These are phyloP conservation scores for Solanum habrochaites DNA, from an alignment of 257 asterid species.

Conservation along the genomic window DNA sequence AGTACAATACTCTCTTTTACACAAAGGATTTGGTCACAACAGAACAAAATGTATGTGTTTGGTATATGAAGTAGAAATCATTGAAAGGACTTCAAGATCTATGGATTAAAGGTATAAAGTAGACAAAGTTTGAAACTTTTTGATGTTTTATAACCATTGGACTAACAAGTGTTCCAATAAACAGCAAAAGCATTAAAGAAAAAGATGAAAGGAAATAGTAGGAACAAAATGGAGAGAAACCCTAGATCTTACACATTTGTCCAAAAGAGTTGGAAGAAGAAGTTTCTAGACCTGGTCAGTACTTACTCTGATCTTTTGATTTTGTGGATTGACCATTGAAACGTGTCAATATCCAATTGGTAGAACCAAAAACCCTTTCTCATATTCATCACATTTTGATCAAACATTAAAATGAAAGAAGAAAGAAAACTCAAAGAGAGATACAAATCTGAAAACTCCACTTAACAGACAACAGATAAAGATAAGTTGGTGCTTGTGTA, in stretches of 20 bases:
- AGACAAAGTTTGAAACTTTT: constrained; percentile 21
- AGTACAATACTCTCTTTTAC: not conserved
- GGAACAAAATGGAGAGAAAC: constrained; percentile 39
- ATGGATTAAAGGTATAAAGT: constrained; percentile 15
- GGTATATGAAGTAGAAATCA: not conserved
- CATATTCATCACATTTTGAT: not conserved
- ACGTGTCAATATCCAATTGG: constrained; percentile 56
- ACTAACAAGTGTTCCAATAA: not conserved
- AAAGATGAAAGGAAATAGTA: not conserved
- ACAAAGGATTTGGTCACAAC: not conserved
- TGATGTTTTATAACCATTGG: constrained; percentile 9
- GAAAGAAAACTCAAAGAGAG: not conserved
- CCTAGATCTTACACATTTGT: constrained; percentile 82
- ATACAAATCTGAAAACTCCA: not conserved
- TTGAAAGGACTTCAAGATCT: constrained; percentile 30
- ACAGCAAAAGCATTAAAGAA: constrained; percentile 6
- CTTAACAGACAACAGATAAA: not conserved
- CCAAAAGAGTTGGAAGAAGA: constrained; percentile 26
- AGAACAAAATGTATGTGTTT: not conserved
- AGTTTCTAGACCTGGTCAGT: constrained; percentile 25
- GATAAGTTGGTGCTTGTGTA: not conserved
- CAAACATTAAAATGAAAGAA: not conserved
- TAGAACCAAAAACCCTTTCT: not conserved
- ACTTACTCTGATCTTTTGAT: not conserved
- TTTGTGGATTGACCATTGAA: not conserved